Conservation (phyloP, 176 grass and related monocot species). For the Carex myosuroides region DNA sequence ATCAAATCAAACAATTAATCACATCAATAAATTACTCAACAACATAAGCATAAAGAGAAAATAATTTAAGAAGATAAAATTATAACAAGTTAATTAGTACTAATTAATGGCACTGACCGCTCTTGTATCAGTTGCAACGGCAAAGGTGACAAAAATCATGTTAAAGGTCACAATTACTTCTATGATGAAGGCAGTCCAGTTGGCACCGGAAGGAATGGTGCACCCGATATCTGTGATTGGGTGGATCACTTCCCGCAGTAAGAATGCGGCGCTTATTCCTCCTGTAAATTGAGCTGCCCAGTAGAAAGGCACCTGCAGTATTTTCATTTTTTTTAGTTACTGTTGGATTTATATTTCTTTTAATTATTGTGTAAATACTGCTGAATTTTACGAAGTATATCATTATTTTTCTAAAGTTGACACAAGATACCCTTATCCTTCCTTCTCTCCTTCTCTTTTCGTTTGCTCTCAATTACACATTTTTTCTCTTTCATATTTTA, state of each 20-base stretch:
- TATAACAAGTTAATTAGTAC: not conserved
- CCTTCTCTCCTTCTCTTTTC: too few relatives aligned
- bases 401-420: too few relatives aligned
- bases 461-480: too few relatives aligned
- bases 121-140: conserved; percentile 77
- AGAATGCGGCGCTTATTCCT: conserved; percentile 65
- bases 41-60: not conserved
- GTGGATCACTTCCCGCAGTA: conserved; percentile 69
- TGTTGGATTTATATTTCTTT: not conserved
- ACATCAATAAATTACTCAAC: not conserved
- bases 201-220: conserved; percentile 48
- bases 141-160: conserved; percentile 98
- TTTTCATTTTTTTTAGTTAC: not conserved
- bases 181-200: conserved; percentile 58
- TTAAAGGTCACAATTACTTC: conserved; percentile 86
- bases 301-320: conserved; percentile 89
- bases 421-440: too few relatives aligned
- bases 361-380: not conserved
- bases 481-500: too few relatives aligned
- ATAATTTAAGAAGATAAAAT: not conserved
- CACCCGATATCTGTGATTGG: conserved; percentile 54
- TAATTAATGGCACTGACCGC: not conserved
- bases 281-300: conserved; percentile 83
- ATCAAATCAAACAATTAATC: not conserved
- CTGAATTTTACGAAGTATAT: too few relatives aligned